A percentile compares a stretch with the other conserved stretches of the same genome.
Evolutionary conservation across 192 early-diverging fungal species (phyloP).

Genomic region (Mortierella alpina): DNA sequence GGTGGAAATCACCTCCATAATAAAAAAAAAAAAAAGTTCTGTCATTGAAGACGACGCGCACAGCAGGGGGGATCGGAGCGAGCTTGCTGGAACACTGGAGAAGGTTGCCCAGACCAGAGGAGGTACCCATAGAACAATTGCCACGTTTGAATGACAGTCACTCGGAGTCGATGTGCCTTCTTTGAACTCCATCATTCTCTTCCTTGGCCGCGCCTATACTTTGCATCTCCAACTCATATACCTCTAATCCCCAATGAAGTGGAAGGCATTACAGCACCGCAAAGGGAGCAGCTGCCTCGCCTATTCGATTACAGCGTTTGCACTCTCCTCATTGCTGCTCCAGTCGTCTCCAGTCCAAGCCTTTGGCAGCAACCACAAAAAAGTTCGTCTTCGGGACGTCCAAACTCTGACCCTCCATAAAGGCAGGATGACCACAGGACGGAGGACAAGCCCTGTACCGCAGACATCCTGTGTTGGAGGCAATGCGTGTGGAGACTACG

Average conservation of each 20-base stretch:
- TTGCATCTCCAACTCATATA: neutral
- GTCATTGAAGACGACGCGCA: too few relatives aligned
- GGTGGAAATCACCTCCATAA: too few relatives aligned
- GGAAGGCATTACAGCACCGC: neutral
- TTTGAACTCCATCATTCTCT: too few relatives aligned
- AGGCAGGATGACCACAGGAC: constrained; percentile 48
- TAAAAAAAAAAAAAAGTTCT: too few relatives aligned
- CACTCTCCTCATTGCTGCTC: constrained; percentile 5
- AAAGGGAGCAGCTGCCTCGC: neutral
- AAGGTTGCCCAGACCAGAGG: too few relatives aligned
- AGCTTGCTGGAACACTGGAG: too few relatives aligned
- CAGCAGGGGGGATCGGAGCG: too few relatives aligned
- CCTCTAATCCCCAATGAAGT: constrained; percentile 3
- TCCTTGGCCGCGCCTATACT: neutral
- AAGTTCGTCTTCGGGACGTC: constrained; percentile 52
- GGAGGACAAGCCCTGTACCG: constrained; percentile 50
- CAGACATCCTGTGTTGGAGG: constrained; percentile 58
- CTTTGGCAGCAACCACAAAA: constrained; percentile 21
- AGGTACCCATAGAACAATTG: too few relatives aligned
- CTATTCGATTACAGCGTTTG: neutral
- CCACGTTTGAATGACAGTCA: too few relatives aligned
- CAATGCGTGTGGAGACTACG: constrained; percentile 53
- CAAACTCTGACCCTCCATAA: constrained; percentile 54
- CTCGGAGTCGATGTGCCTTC: too few relatives aligned
- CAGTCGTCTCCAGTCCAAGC: neutral